Conservation (phyloP, 2,329 filamentous ascomycete species). For the Sarocladium kiliense region DNA sequence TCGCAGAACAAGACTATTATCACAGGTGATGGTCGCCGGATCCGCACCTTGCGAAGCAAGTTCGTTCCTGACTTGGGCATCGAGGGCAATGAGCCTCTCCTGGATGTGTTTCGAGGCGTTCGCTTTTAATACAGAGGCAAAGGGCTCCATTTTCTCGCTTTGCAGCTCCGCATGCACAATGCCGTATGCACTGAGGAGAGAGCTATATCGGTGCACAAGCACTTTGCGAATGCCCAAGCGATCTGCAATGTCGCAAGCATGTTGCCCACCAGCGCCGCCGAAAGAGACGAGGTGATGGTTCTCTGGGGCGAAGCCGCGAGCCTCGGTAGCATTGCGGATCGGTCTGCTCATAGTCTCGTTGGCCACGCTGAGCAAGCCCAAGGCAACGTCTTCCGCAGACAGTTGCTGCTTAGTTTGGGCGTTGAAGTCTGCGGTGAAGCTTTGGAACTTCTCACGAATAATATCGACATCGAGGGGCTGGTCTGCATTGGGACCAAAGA, state of each 20-base stretch:
- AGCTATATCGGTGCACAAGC: slow-evolving; percentile 36
- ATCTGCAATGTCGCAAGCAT: slow-evolving; percentile 35
- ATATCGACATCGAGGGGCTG: slow-evolving; percentile 38
- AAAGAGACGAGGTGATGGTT: slow-evolving; percentile 36
- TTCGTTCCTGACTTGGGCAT: slow-evolving; percentile 29
- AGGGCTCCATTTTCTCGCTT: slow-evolving; percentile 29
- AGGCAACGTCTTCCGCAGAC: slow-evolving; percentile 41
- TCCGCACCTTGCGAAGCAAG: slow-evolving; percentile 35
- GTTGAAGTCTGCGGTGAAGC: slow-evolving; percentile 36
- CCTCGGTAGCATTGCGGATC: slow-evolving; percentile 70
- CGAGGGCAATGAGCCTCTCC: too few species aligned
- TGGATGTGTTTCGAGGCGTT: too few species aligned
- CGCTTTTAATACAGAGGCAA: slow-evolving; percentile 17
- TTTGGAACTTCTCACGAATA: slow-evolving; percentile 29
- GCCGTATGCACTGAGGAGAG: slow-evolving; percentile 37
- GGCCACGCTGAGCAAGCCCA: slow-evolving; percentile 69
- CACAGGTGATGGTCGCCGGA: slow-evolving; percentile 30
- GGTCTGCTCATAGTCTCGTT: slow-evolving; percentile 74
- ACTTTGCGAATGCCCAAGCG: slow-evolving; percentile 33
- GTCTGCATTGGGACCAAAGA: slow-evolving; percentile 64
- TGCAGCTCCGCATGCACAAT: slow-evolving; percentile 36
- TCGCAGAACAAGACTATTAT: slow-evolving; percentile 38
- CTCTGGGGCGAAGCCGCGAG: slow-evolving; percentile 30
- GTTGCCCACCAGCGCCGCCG: slow-evolving; percentile 69
- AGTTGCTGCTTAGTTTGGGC: slow-evolving; percentile 24